phyloP scores from a whole-genome alignment of 1,139 yeast genomes.

The Yamadazyma oceani region DNA sequence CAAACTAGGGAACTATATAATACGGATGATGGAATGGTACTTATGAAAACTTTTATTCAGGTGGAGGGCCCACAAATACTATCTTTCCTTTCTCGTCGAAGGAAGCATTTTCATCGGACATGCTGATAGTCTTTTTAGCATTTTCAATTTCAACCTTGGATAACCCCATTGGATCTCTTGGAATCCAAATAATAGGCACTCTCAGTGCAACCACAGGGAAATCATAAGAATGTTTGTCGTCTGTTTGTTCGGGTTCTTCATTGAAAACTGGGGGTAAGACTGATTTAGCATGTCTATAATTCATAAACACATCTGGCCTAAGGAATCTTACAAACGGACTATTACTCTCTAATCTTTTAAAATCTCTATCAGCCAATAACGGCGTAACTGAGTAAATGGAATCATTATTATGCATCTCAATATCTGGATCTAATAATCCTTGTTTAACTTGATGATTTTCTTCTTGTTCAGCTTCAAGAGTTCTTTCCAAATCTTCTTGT shows the following conservation, averaged over 20 bases:
- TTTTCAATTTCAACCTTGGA: conserved; percentile 58
- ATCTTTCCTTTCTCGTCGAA: conserved; percentile 61
- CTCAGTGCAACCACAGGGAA: conserved; percentile 68
- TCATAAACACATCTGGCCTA: conserved; percentile 64
- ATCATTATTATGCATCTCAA: conserved; percentile 15
- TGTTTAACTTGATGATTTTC: conserved; percentile 22
- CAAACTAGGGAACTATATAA: neutral
- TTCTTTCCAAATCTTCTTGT: conserved; percentile 18
- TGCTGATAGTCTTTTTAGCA: conserved; percentile 43
- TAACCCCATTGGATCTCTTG: conserved; percentile 81
- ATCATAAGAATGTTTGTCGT: conserved; percentile 52
- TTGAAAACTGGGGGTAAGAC: conserved; percentile 53
- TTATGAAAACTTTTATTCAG: too few species aligned
- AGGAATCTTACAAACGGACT: conserved; percentile 49
- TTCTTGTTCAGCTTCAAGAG: conserved; percentile 16
- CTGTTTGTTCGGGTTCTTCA: conserved; percentile 28
- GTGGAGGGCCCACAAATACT: conserved; percentile 59
- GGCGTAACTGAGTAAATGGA: conserved; percentile 28
- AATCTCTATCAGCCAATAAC: conserved; percentile 56
- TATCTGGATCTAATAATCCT: conserved; percentile 23
- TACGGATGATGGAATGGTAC: neutral
- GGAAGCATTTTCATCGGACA: conserved; percentile 66
- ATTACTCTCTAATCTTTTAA: conserved; percentile 27
- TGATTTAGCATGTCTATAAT: conserved; percentile 53
- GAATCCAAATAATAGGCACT: conserved; percentile 83